Conservation (phyloP, 2,329 filamentous ascomycete species). For the Furcasterigmium sp. region DNA sequence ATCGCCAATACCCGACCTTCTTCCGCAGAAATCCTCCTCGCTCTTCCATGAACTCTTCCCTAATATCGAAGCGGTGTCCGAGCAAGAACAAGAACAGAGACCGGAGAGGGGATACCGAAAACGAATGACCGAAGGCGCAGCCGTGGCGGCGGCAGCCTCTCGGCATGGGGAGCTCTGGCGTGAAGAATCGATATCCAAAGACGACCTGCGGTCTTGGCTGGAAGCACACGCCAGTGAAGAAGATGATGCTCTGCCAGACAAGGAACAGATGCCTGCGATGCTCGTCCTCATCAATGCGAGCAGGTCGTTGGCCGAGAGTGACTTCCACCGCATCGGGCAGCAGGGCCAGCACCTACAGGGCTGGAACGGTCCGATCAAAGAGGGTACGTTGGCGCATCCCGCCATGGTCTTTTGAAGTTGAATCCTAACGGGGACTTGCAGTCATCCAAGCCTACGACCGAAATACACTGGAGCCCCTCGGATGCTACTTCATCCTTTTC, state of each 20-base stretch:
- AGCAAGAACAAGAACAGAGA: neutral
- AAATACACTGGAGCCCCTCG: constrained; percentile 55
- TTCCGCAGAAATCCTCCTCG: neutral
- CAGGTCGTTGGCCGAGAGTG: constrained; percentile 55
- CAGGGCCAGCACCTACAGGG: constrained; percentile 59
- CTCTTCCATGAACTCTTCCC: constrained; percentile 9
- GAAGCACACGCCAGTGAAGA: constrained; percentile 3
- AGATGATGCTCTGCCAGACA: neutral
- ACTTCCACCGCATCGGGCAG: constrained; percentile 65
- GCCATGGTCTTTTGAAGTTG: too few relatives aligned
- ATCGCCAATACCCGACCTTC: too few relatives aligned
- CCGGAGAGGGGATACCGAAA: too few relatives aligned
- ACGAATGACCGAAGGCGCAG: too few relatives aligned
- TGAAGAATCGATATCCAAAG: neutral
- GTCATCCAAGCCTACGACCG: constrained; percentile 62
- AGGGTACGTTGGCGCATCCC: constrained; percentile 36
- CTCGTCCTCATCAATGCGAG: constrained; percentile 56
- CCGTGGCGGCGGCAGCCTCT: too few relatives aligned
- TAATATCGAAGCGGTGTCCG: neutral
- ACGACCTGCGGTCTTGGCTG: constrained; percentile 10
- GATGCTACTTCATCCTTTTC: constrained; percentile 68
- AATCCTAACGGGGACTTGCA: too few relatives aligned
- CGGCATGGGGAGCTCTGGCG: too few relatives aligned
- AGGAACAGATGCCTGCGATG: constrained; percentile 19
- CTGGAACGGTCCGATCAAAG: constrained; percentile 60